Base-by-base conservation (phyloP, 805 yeast species). In the Wickerhamomyces hampshirensis region DNA sequence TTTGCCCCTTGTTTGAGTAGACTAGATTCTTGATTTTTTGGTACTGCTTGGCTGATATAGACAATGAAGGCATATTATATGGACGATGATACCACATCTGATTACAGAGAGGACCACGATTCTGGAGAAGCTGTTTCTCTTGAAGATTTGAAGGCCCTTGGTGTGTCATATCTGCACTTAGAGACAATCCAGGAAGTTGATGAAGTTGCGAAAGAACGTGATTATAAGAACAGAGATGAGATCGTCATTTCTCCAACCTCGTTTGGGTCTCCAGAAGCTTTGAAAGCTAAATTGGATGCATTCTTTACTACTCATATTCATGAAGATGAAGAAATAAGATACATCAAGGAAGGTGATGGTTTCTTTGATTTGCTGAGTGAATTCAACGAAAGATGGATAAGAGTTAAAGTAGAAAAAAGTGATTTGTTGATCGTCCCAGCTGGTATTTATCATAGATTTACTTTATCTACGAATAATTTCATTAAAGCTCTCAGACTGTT, bases 301-400 rank as follows among this genome's bases (percentile, higher is more conserved):
- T 88, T 89, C 60, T 85, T 78, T 63, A 66, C 72, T 31, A 96
- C 91, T 55, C 98, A 91, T 60, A 68, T 87, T 36, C 98, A 91
- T 57, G 98, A 91, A 57, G 98, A 91, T 57, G 98, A 91, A 62
- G 98, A 91, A 65, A 91, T 91, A 56, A 69, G 98, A 47, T 91
- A 88, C 62, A 77, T 88, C 35, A 54, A 83, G 14, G 95, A 83
- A 18, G 98, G 98, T 9, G 83, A 78, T 38, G 98, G 98, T 0
- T 91, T 73, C 61, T 91, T 91, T 54, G 98, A 91, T 54, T 86
- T 91, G 6, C 71, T 96, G 47, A 81, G 76, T 51, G 53, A 64
- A 19, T 27, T 35, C 16, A 54, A 70, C 10, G 73, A 71, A 38
- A 58, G 66, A 37, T 91, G 98, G 98, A 70, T 91, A 38, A 74